Evolutionary conservation across 345 rosid species (phyloP).

Genomic region (Eutrema japonicum): DNA sequence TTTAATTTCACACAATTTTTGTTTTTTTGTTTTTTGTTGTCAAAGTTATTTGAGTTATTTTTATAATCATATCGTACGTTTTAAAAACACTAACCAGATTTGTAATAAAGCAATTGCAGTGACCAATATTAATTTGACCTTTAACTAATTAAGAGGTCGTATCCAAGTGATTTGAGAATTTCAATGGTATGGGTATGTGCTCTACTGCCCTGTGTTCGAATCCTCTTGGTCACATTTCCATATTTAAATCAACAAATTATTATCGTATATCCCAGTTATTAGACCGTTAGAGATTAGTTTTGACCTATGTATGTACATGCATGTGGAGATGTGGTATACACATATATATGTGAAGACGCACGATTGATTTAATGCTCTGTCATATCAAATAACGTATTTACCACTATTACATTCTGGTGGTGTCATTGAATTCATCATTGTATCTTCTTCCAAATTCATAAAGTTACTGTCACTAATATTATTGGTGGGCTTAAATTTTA

Average conservation of each 20-base stretch:
- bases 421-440: slow-evolving; percentile 47
- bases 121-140: background rate
- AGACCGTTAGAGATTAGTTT: too few species aligned
- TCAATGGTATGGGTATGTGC: too few species aligned
- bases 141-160: too few species aligned
- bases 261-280: too few species aligned
- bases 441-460: slow-evolving; percentile 40
- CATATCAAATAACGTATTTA: slow-evolving; percentile 43
- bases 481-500: slow-evolving; percentile 12
- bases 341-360: slow-evolving; percentile 13
- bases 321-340: background rate
- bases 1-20: too few species aligned
- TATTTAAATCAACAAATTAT: too few species aligned
- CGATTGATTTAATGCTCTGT: slow-evolving; percentile 37
- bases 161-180: too few species aligned
- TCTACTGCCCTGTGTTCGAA: too few species aligned
- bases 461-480: slow-evolving; percentile 39
- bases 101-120: background rate
- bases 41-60: background rate
- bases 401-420: slow-evolving; percentile 38
- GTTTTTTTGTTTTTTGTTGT: too few species aligned
- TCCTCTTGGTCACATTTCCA: too few species aligned
- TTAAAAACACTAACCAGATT: background rate
- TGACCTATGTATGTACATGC: slow-evolving; percentile 8
- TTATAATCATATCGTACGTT: background rate